Evolutionary conservation across 1,284 basidiomycete genomes (phyloP).

Genomic region (Trametes pubescens): DNA sequence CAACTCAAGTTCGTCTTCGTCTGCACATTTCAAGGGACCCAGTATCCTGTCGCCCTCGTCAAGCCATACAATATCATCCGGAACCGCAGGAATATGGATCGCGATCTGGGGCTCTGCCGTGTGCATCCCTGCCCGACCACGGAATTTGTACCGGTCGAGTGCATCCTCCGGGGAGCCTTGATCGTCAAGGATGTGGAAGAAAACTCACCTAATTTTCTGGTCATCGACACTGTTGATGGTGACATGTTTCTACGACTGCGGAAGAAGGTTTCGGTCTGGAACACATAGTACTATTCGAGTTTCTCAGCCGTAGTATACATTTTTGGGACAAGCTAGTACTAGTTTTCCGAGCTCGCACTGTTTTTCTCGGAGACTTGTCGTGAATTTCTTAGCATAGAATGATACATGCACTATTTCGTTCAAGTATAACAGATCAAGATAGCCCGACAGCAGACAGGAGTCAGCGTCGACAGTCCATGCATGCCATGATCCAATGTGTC

Average conservation of each 20-base stretch:
- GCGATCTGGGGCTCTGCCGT: slow-evolving; percentile 36
- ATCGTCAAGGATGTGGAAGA: background rate
- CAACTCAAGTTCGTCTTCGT: slow-evolving; percentile 37
- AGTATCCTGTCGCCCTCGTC: slow-evolving; percentile 38
- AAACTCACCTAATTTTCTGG: background rate
- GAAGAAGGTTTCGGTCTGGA: background rate
- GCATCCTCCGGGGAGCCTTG: background rate
- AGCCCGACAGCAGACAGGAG: too few relatives aligned
- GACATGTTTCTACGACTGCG: slow-evolving; percentile 1
- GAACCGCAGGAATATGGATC: slow-evolving; percentile 30
- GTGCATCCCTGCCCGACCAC: background rate
- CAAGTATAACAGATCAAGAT: too few relatives aligned
- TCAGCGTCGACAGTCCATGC: too few relatives aligned
- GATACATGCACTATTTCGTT: too few relatives aligned
- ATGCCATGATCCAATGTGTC: too few relatives aligned
- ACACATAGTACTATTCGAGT: background rate
- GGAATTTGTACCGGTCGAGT: background rate
- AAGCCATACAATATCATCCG: slow-evolving; percentile 30
- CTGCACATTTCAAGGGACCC: slow-evolving; percentile 14
- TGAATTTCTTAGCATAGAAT: too few relatives aligned
- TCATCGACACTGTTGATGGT: background rate
- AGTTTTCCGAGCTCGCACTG: too few relatives aligned
- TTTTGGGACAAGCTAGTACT: too few relatives aligned
- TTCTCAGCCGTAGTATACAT: too few relatives aligned
- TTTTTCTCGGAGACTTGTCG: too few relatives aligned